Conservation (phyloP, 768 basidiomycete species). For the Rhodotorula graminis region DNA sequence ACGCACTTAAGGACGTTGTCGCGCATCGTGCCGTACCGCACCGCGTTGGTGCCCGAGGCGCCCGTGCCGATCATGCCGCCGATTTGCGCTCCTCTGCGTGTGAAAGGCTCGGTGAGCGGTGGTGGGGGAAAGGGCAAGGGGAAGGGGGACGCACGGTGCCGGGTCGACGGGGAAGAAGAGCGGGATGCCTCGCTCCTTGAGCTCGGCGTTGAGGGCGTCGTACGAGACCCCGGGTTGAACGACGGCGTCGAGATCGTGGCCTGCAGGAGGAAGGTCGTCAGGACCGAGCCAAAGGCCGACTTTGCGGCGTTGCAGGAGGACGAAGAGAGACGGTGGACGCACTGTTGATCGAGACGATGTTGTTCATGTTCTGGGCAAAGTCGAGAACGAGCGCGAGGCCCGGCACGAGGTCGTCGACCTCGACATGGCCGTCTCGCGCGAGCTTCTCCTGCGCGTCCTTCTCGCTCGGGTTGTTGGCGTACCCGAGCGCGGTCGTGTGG, state of each 20-base stretch:
- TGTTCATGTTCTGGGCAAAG: conserved; percentile 58
- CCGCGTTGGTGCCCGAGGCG: conserved; percentile 66
- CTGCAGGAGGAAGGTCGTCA: not conserved
- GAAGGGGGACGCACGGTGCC: conserved; percentile 1
- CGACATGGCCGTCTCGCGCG: conserved; percentile 14
- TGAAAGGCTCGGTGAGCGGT: too few species aligned
- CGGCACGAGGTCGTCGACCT: conserved; percentile 38
- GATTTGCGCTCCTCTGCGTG: conserved; percentile 49
- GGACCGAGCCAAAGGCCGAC: not conserved
- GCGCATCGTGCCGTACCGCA: conserved; percentile 38
- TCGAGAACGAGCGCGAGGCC: conserved; percentile 36
- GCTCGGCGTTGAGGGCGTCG: conserved; percentile 68
- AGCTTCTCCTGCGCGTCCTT: conserved; percentile 16
- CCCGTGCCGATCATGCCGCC: conserved; percentile 87
- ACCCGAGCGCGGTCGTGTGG: conserved; percentile 35
- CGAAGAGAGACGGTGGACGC: not conserved
- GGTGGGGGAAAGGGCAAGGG: not conserved
- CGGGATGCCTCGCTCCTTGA: conserved; percentile 58
- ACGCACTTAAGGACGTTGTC: conserved; percentile 39
- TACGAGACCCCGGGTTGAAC: conserved; percentile 68
- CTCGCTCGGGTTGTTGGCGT: conserved; percentile 28
- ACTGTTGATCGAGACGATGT: conserved; percentile 63
- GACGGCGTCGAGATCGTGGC: conserved; percentile 62
- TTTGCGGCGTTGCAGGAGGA: too few species aligned
- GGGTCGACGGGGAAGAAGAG: conserved; percentile 75